Conservation (phyloP, 192 early-diverging fungal genomes). For the Coemansia sp. region DNA sequence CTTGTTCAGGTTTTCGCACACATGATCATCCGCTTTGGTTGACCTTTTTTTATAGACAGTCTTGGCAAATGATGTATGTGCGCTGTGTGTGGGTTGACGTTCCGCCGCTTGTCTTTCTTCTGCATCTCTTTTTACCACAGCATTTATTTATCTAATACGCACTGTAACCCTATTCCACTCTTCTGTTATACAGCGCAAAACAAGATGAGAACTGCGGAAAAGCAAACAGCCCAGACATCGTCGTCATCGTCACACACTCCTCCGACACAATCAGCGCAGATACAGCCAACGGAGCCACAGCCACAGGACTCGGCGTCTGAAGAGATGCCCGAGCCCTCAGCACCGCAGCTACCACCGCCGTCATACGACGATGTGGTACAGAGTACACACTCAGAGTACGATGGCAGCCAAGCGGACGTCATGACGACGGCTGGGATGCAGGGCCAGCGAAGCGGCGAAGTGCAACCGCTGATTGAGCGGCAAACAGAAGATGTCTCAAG, state of each 20-base stretch:
- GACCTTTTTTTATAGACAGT: too few species aligned
- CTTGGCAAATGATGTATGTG: too few species aligned
- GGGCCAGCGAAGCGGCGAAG: neutral
- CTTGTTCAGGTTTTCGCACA: too few species aligned
- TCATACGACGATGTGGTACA: slow-evolving; percentile 44
- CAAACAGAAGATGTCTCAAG: neutral
- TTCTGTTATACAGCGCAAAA: neutral
- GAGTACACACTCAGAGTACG: slow-evolving; percentile 9
- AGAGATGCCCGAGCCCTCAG: slow-evolving; percentile 18
- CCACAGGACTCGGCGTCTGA: neutral
- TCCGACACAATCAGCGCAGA: slow-evolving; percentile 1
- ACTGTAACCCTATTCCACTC: neutral
- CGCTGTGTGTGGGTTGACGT: too few species aligned
- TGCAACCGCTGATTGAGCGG: neutral
- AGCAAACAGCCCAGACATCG: neutral
- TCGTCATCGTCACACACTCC: neutral
- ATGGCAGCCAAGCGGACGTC: slow-evolving; percentile 3
- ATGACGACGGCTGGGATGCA: neutral
- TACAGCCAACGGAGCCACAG: neutral
- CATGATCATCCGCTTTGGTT: too few species aligned
- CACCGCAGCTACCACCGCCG: slow-evolving; percentile 30
- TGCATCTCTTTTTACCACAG: neutral
- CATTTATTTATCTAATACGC: neutral
- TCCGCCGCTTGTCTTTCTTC: neutral
- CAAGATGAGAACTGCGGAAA: slow-evolving; percentile 8